Percentiles rank a stretch among this genome's conserved stretches.
Evolutionary conservation across 164 flowering plant genomes (phyloP).

Genomic region (Tinospora cordifolia): DNA sequence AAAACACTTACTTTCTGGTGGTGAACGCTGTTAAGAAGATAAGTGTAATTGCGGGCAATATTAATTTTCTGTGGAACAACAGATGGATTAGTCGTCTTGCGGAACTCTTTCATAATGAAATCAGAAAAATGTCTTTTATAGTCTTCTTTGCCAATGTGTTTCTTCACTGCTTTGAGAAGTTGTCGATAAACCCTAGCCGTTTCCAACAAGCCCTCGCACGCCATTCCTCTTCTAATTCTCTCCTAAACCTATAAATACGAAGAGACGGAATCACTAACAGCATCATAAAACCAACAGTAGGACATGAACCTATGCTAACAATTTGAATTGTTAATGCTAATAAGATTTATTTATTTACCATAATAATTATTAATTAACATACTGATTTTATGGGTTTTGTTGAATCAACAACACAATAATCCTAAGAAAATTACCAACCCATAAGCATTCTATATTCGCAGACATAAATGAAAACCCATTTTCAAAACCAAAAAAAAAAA

Average conservation of each 20-base stretch:
- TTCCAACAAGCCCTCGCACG: slow-evolving; percentile 30
- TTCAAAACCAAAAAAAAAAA: no score
- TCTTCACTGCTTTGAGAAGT: slow-evolving; percentile 55
- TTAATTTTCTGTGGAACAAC: slow-evolving; percentile 42
- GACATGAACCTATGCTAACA: no score
- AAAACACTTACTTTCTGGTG: slow-evolving; percentile 61
- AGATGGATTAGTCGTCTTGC: slow-evolving; percentile 32
- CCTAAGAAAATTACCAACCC: no score
- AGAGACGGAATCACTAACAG: neutral
- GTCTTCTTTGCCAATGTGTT: slow-evolving; percentile 64
- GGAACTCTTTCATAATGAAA: slow-evolving; percentile 55
- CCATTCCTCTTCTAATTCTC: slow-evolving; percentile 19
- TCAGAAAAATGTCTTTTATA: slow-evolving; percentile 60
- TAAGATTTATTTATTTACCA: no score
- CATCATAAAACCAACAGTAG: neutral
- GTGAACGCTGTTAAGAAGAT: slow-evolving; percentile 67
- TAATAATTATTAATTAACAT: no score
- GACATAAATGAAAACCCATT: no score
- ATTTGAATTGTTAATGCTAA: no score
- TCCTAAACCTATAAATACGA: neutral
- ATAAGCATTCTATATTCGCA: no score
- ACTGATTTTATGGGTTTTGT: no score
- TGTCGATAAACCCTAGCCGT: slow-evolving; percentile 44
- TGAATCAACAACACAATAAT: no score
- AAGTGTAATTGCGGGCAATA: slow-evolving; percentile 66